These are phyloP conservation scores for Erythrobasidium yunnanense DNA, from an alignment of 768 basidiomycete genomes.

Conservation along the genomic window DNA sequence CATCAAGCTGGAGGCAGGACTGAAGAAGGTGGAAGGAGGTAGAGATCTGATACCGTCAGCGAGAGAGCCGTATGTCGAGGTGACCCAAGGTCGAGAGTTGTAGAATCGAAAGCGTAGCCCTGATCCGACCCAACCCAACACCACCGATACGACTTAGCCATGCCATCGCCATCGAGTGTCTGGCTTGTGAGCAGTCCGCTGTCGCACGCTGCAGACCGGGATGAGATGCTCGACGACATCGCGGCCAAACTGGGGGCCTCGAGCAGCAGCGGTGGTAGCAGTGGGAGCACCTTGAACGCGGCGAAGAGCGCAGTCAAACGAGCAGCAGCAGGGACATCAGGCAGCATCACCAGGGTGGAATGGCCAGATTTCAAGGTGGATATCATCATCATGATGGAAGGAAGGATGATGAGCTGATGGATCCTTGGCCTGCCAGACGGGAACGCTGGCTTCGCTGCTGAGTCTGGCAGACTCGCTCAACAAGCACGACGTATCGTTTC, in stretches of 20 bases:
- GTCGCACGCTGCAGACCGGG: conserved; percentile 21
- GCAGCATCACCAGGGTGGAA: neutral
- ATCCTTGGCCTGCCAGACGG: conserved; percentile 52
- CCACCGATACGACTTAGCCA: too few species aligned
- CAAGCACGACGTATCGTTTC: conserved; percentile 81
- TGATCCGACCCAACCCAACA: too few species aligned
- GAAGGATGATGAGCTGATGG: neutral
- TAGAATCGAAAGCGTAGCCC: too few species aligned
- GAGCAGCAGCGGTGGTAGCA: conserved; percentile 23
- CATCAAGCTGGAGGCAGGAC: too few species aligned
- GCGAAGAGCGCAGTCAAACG: neutral
- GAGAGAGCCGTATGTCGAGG: too few species aligned
- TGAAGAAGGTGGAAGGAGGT: too few species aligned
- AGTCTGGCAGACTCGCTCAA: conserved; percentile 82
- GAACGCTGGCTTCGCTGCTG: conserved; percentile 80
- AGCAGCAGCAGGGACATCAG: conserved; percentile 1
- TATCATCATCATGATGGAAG: neutral
- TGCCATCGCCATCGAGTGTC: too few species aligned
- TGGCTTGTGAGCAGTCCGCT: conserved; percentile 32
- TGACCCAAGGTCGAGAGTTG: too few species aligned
- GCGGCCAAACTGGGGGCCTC: conserved; percentile 22
- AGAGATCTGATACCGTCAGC: too few species aligned
- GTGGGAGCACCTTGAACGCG: conserved; percentile 30
- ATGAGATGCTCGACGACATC: conserved; percentile 34
- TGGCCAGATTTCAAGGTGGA: conserved; percentile 12